Evolutionary conservation across 2,329 filamentous ascomycete genomes (phyloP).

Genomic region (Neurospora crassa): DNA sequence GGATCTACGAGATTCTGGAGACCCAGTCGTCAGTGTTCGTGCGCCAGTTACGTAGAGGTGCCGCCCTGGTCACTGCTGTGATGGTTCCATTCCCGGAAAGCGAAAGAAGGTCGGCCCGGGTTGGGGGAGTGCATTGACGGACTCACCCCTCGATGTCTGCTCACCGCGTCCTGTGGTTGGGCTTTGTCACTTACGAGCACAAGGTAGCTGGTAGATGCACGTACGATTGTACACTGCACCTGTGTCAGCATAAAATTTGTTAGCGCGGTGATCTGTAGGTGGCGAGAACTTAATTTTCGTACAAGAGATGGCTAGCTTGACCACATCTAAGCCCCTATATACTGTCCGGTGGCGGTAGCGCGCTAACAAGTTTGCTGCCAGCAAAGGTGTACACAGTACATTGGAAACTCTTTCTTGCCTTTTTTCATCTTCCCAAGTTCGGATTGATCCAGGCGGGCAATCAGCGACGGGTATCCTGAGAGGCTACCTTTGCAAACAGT

Average conservation of each 20-base stretch:
- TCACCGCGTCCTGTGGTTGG: neutral
- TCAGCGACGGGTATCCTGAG: neutral
- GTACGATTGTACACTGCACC: neutral
- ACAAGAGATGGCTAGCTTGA: too few relatives aligned
- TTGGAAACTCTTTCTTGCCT: neutral
- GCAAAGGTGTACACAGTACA: too few relatives aligned
- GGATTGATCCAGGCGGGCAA: neutral
- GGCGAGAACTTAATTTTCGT: too few relatives aligned
- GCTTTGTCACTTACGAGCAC: neutral
- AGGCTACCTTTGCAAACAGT: neutral
- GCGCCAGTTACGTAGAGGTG: neutral
- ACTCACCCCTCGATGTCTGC: neutral
- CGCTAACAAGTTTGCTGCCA: too few relatives aligned
- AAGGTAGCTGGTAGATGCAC: neutral
- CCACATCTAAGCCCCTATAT: too few relatives aligned
- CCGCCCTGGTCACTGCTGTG: neutral
- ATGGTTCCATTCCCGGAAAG: neutral
- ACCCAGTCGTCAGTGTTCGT: neutral
- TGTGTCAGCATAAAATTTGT: too few relatives aligned
- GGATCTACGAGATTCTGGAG: neutral
- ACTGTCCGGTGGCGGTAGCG: too few relatives aligned
- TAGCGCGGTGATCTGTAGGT: too few relatives aligned
- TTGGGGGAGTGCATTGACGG: neutral
- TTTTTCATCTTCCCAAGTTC: neutral
- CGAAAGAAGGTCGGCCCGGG: neutral